Base-by-base conservation (phyloP, 176 grass and related monocot species). In the Hsuehochloa calcarea region DNA sequence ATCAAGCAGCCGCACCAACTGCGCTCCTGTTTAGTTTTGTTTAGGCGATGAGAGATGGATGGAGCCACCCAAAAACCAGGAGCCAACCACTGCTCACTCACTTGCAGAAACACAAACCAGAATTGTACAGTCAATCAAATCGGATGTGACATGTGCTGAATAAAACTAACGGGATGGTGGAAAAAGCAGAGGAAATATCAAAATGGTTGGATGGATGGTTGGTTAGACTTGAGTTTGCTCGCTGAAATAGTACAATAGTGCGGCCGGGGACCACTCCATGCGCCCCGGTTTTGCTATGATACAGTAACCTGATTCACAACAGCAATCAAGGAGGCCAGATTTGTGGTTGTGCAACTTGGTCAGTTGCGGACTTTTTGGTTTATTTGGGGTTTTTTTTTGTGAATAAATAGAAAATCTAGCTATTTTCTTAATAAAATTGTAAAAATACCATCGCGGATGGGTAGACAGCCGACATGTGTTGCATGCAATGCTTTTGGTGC, bases 271-370 rank as follows among this genome's bases (percentile, higher is more conserved):
- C 66, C 85, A 65, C 34, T 11, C 0, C 11, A 40, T 2, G 43
- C 35, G 65, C 39, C 20, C 50, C 61, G 20, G 78, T 82, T 87
- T 68, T 49, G 20, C 72, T 37, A 23, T 14, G n/a, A 5, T 17
- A 72, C 19, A 2, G 44, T 55, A 0, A 13, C 14, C 59, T 40
- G 68, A 39, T 80, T 74, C 73, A 26, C 35, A 9, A 4, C 9
- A 44, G 40, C 22, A 52, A n/a, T 54, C 34, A 43, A 43, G 61
- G 15, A 15, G n/a, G 71, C 29, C 66, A 72, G 61, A 26, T 71
- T 74, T 74, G 86, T 55, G 46, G 52, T 13, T 10, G 37, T 35
- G 77, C 88, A 89, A 77, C 83, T 85, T 85, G 88, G 12, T 35
- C 62, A 63, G 31, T 34, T 34, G 31, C 31, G 2, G 31, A 3